These are phyloP conservation scores for Lolium perenne DNA, from an alignment of 176 grass and related monocot genomes.

Conservation along the genomic window DNA sequence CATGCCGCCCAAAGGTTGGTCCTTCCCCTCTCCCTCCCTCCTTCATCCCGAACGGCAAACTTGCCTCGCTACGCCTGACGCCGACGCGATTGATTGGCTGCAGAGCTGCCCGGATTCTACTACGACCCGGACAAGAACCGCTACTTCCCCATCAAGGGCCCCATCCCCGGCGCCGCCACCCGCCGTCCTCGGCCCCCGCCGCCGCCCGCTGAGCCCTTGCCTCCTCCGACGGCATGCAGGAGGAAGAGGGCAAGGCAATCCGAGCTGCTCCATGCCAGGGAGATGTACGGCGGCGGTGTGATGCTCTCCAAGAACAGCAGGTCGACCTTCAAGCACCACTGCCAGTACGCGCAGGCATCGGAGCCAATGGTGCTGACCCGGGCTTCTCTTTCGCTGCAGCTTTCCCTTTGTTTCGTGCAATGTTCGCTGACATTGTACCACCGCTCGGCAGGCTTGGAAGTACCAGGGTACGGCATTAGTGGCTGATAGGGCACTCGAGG, in stretches of 20 bases:
- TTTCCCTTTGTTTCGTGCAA: background rate
- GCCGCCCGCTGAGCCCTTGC: background rate
- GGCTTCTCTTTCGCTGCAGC: background rate
- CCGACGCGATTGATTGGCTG: constrained; percentile 1
- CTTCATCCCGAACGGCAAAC: background rate
- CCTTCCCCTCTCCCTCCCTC: background rate
- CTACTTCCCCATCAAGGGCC: constrained; percentile 73
- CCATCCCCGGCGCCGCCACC: constrained; percentile 63
- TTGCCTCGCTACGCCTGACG: background rate
- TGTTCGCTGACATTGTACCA: background rate
- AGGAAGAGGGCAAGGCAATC: constrained; percentile 58
- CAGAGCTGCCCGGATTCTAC: constrained; percentile 84
- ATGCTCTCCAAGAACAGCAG: constrained; percentile 47
- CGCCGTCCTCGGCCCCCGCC: constrained; percentile 31
- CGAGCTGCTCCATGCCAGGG: constrained; percentile 63
- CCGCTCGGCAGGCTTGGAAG: constrained; percentile 56
- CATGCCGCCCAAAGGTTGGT: constrained; percentile 56
- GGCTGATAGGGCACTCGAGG: constrained; percentile 59
- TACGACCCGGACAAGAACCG: constrained; percentile 86
- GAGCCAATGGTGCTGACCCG: constrained; percentile 51
- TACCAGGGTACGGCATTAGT: constrained; percentile 44
- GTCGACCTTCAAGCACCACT: constrained; percentile 64
- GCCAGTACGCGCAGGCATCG: constrained; percentile 64
- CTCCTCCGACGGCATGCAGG: constrained; percentile 15
- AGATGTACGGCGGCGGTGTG: constrained; percentile 63